Evolutionary conservation across 2,329 filamentous ascomycete genomes (phyloP).

Genomic region (Penicillium sp.): DNA sequence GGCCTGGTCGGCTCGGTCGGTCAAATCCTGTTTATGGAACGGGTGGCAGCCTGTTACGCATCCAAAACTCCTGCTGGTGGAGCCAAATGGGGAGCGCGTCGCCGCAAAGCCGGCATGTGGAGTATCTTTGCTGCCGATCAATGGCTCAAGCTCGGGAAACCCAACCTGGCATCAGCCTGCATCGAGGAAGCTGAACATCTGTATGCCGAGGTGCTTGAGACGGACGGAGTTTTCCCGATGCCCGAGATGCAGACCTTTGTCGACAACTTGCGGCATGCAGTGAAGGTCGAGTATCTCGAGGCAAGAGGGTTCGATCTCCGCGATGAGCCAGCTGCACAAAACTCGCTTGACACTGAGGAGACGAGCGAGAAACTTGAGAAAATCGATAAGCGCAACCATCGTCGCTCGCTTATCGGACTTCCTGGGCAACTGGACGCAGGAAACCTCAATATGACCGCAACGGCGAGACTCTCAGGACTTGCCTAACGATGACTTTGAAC

Average conservation of each 20-base stretch:
- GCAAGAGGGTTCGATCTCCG: slow-evolving; percentile 36
- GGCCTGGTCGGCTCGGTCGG: slow-evolving; percentile 69
- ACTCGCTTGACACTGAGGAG: slow-evolving; percentile 34
- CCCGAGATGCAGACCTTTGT: slow-evolving; percentile 49
- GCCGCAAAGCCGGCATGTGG: slow-evolving; percentile 86
- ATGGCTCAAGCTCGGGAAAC: slow-evolving; percentile 74
- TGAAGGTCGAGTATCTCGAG: slow-evolving; percentile 43
- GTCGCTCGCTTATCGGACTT: slow-evolving; percentile 52
- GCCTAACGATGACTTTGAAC: slow-evolving; percentile 47
- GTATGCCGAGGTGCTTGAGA: slow-evolving; percentile 45
- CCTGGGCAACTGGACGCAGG: slow-evolving; percentile 50
- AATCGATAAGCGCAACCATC: slow-evolving; percentile 50
- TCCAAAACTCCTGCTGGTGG: slow-evolving; percentile 64
- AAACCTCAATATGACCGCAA: slow-evolving; percentile 40
- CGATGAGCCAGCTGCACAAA: slow-evolving; percentile 27
- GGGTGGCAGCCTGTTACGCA: slow-evolving; percentile 77
- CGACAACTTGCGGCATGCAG: slow-evolving; percentile 40
- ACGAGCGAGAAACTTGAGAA: slow-evolving; percentile 55
- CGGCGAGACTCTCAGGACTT: slow-evolving; percentile 31
- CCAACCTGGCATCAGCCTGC: slow-evolving; percentile 70
- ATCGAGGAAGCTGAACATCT: slow-evolving; percentile 62
- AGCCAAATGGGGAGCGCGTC: slow-evolving; percentile 64
- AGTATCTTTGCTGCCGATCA: slow-evolving; percentile 73
- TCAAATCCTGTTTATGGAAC: slow-evolving; percentile 77
- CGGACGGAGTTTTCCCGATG: slow-evolving; percentile 44